A percentile compares a stretch with the other conserved stretches of the same genome.
Evolutionary conservation across 1,284 basidiomycete species (phyloP).

Genomic region (Phylloboletellus chloephorus): DNA sequence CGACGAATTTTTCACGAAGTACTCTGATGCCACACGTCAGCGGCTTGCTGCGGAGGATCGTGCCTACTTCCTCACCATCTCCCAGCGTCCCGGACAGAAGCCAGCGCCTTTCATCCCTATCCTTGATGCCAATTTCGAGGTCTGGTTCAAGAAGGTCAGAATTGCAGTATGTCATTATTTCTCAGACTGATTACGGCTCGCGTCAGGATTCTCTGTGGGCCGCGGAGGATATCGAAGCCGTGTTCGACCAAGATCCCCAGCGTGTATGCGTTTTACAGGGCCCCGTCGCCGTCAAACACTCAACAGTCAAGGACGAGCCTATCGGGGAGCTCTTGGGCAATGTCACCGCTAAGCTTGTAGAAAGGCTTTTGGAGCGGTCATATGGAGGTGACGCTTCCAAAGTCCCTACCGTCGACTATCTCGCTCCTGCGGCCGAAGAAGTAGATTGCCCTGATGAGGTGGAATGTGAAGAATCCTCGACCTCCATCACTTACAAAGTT

Average conservation of each 20-base stretch:
- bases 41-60: slow-evolving; percentile 94
- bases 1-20: slow-evolving; percentile 79
- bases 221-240: slow-evolving; percentile 96
- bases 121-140: slow-evolving; percentile 87
- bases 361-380: slow-evolving; percentile 75
- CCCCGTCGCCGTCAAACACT: slow-evolving; percentile 89
- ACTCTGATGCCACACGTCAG: slow-evolving; percentile 78
- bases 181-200: slow-evolving; percentile 15
- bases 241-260: slow-evolving; percentile 97
- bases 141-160: slow-evolving; percentile 96
- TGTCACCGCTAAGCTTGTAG: slow-evolving; percentile 75
- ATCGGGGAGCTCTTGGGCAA: slow-evolving; percentile 89
- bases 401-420: slow-evolving; percentile 85
- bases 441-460: slow-evolving; percentile 44
- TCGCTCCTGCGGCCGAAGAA: slow-evolving; percentile 53
- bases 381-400: slow-evolving; percentile 77
- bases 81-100: slow-evolving; percentile 95
- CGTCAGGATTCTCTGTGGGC: slow-evolving; percentile 93
- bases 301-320: slow-evolving; percentile 86
- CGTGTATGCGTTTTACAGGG: slow-evolving; percentile 97
- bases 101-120: slow-evolving; percentile 99
- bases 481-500: slow-evolving; percentile 54
- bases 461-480: slow-evolving; percentile 40
- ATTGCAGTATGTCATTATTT: slow-evolving; percentile 4
- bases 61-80: slow-evolving; percentile 92